phyloP scores from a whole-genome alignment of 495 filamentous ascomycete genomes.

The Tuber umbilicatum region DNA sequence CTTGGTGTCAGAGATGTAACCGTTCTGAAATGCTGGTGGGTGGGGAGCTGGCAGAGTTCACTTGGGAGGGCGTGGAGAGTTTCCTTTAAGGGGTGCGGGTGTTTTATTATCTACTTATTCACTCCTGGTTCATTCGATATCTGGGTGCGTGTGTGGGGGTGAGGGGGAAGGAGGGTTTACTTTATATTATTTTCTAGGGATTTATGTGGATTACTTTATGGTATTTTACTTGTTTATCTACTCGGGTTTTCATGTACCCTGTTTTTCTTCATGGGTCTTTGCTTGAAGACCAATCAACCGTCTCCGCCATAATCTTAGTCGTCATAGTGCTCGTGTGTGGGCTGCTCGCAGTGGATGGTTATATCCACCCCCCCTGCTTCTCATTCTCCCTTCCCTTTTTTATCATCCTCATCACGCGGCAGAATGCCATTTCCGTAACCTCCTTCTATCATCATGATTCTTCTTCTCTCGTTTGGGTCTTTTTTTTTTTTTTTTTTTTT shows the following conservation, averaged over 20 bases:
- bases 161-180: background rate
- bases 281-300: background rate
- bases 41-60: background rate
- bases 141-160: background rate
- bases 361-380: background rate
- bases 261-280: background rate
- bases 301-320: background rate
- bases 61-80: background rate
- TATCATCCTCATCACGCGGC: background rate
- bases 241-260: background rate
- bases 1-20: background rate
- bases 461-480: background rate
- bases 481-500: background rate
- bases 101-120: background rate
- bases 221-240: background rate
- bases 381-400: background rate
- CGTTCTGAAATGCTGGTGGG: background rate
- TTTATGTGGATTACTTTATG: background rate
- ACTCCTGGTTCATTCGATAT: background rate
- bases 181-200: background rate
- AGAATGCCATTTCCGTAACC: background rate
- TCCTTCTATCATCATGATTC: background rate
- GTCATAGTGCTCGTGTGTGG: background rate
- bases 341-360: background rate
- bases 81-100: background rate